These are phyloP conservation scores for Nelumbo lutea DNA, from an alignment of 164 flowering plant genomes.

Conservation along the genomic window DNA sequence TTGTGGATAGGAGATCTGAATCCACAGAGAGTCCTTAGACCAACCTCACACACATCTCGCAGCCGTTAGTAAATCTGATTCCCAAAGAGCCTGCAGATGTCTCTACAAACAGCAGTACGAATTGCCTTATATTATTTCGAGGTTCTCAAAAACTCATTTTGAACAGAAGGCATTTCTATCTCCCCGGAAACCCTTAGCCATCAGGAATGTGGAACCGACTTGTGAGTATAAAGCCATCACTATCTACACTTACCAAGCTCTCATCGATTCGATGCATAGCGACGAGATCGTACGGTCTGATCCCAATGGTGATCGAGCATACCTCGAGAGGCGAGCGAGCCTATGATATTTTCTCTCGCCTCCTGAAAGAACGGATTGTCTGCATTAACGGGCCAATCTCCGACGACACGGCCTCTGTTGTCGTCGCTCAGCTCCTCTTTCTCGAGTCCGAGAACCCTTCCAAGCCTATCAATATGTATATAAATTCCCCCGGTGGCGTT, in stretches of 20 bases:
- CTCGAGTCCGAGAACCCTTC: slow-evolving; percentile 93
- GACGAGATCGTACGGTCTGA: slow-evolving; percentile 43
- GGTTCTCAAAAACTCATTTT: too few relatives aligned
- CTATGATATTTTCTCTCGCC: slow-evolving; percentile 94
- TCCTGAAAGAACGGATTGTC: slow-evolving; percentile 88
- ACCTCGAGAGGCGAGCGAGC: slow-evolving; percentile 89
- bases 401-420: slow-evolving; percentile 92
- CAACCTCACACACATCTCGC: too few relatives aligned
- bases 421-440: slow-evolving; percentile 92
- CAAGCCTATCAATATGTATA: slow-evolving; percentile 85
- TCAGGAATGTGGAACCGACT: slow-evolving; percentile 16
- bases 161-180: neutral
- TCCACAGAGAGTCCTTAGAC: too few relatives aligned
- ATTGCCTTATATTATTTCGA: too few relatives aligned
- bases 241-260: slow-evolving; percentile 3
- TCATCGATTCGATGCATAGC: slow-evolving; percentile 3
- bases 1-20: too few relatives aligned
- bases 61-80: too few relatives aligned
- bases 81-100: too few relatives aligned
- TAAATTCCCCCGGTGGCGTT: slow-evolving; percentile 93
- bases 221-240: neutral
- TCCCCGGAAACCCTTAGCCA: neutral
- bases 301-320: slow-evolving; percentile 96
- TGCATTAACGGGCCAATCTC: slow-evolving; percentile 89
- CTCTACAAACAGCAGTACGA: too few relatives aligned